phyloP scores from a whole-genome alignment of 1,284 basidiomycete species.

The Lentinula novae-zelandiae region DNA sequence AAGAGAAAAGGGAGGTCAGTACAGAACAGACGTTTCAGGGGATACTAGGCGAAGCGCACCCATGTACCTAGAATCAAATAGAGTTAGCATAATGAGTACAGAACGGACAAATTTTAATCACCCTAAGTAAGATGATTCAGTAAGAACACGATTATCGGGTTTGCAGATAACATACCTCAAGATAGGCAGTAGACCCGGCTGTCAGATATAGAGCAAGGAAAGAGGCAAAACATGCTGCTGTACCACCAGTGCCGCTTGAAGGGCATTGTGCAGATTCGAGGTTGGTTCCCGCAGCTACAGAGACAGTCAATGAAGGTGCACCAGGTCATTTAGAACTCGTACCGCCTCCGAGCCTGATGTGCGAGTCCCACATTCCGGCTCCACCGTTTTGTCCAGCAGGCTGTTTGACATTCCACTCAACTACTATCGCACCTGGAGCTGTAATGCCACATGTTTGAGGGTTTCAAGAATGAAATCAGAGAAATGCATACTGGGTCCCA shows the following conservation, averaged over 20 bases:
- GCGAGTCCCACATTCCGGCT: conserved; percentile 56
- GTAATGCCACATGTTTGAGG: not conserved
- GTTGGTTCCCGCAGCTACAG: conserved; percentile 38
- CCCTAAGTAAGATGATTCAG: not conserved
- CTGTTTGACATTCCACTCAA: conserved; percentile 57
- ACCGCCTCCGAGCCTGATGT: conserved; percentile 38
- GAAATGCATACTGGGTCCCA: conserved; percentile 37
- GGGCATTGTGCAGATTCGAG: conserved; percentile 36
- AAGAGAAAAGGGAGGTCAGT: not conserved
- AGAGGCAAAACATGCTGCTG: conserved; percentile 39
- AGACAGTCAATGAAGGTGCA: conserved; percentile 31
- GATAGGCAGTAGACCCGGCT: conserved; percentile 38
- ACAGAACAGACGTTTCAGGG: not conserved
- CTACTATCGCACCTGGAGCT: conserved; percentile 52
- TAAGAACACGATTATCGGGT: not conserved
- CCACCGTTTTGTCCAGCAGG: conserved; percentile 41
- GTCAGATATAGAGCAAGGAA: conserved; percentile 57
- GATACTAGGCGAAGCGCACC: not conserved
- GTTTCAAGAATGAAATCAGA: not conserved
- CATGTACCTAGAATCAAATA: not conserved
- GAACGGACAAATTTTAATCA: not conserved
- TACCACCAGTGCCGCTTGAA: conserved; percentile 21
- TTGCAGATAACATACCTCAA: conserved; percentile 30
- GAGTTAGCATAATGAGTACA: not conserved
- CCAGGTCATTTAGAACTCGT: conserved; percentile 13